phyloP scores from a whole-genome alignment of 345 rosid species.

The Conringia planisiliqua region DNA sequence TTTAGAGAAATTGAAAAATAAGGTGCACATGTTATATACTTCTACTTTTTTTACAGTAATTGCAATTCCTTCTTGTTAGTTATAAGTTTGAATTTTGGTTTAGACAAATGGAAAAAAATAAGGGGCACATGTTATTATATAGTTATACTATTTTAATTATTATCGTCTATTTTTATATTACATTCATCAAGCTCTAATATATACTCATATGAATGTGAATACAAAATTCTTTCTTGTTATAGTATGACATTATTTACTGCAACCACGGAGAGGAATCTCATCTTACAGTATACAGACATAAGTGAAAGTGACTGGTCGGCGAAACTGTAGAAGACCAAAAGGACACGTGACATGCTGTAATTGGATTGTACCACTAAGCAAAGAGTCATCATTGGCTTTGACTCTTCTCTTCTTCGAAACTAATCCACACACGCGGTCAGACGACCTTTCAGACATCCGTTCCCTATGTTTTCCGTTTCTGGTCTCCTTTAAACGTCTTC shows the following conservation, averaged over 20 bases:
- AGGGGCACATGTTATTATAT: background rate
- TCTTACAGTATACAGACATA: constrained; percentile 7
- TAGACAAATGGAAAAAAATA: constrained; percentile 4
- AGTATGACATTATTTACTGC: constrained; percentile 7
- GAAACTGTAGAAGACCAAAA: background rate
- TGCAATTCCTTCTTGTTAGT: background rate
- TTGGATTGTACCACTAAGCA: background rate
- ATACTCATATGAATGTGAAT: background rate
- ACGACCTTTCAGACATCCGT: constrained; percentile 26
- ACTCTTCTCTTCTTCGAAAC: background rate
- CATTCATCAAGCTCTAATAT: background rate
- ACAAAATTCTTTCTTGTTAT: background rate
- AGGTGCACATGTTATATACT: background rate
- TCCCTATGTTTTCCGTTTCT: constrained; percentile 31
- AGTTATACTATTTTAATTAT: background rate
- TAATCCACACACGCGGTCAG: constrained; percentile 21
- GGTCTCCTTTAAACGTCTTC: constrained; percentile 7
- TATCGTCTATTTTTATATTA: background rate
- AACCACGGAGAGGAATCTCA: constrained; percentile 20
- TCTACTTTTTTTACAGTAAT: background rate
- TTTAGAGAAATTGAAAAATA: background rate
- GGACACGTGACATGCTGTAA: background rate
- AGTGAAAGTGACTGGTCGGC: constrained; percentile 27
- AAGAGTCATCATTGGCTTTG: constrained; percentile 31
- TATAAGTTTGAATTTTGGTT: constrained; percentile 11